Evolutionary conservation across 2,329 filamentous ascomycete genomes (phyloP).

Genomic region (Stachybotrys chlorohalonatus): DNA sequence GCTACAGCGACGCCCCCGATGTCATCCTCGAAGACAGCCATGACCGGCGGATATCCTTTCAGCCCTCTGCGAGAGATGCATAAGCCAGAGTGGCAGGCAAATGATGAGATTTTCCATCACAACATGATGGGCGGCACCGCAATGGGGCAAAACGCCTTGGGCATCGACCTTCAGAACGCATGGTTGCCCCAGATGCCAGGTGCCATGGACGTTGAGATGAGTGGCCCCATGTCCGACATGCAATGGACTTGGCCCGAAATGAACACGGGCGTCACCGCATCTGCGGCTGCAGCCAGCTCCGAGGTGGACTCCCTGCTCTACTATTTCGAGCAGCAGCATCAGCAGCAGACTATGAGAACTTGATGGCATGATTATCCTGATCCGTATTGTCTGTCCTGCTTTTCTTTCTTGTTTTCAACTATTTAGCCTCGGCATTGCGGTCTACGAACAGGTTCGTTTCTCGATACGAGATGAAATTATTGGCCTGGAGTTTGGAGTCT

Average conservation of each 20-base stretch:
- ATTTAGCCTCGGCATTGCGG: neutral
- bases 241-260: slow-evolving; percentile 16
- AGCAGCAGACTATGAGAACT: neutral
- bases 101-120: slow-evolving; percentile 13
- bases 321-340: slow-evolving; percentile 9
- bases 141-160: slow-evolving; percentile 6
- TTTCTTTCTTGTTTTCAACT: neutral
- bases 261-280: neutral
- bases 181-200: slow-evolving; percentile 20
- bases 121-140: slow-evolving; percentile 9
- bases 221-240: slow-evolving; percentile 8
- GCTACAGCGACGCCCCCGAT: slow-evolving; percentile 5
- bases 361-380: neutral
- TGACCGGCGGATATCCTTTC: slow-evolving; percentile 4
- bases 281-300: slow-evolving; percentile 4
- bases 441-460: neutral
- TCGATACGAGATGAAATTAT: neutral
- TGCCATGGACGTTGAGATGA: slow-evolving; percentile 20
- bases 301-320: slow-evolving; percentile 12
- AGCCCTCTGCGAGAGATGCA: slow-evolving; percentile 12
- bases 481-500: neutral
- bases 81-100: slow-evolving; percentile 15
- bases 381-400: neutral
- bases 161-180: slow-evolving; percentile 13
- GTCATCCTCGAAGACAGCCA: slow-evolving; percentile 9